phyloP scores from a whole-genome alignment of 192 early-diverging fungal genomes.

The Linnemannia hyalina region DNA sequence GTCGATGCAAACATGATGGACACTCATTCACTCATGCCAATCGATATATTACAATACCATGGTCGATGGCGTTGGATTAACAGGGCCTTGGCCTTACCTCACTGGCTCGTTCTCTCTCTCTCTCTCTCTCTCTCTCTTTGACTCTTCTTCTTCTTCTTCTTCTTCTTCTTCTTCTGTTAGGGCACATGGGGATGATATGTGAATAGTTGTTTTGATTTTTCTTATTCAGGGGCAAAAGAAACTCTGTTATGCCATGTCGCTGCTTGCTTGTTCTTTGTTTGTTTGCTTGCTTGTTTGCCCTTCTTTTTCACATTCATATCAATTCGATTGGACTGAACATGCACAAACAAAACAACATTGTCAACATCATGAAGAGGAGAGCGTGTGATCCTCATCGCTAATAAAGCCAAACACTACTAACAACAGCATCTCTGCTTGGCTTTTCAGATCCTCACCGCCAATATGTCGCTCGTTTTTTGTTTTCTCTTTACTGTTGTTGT shows the following conservation, averaged over 20 bases:
- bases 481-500: not conserved
- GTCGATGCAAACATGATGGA: not conserved
- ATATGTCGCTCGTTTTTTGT: not conserved
- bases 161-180: not conserved
- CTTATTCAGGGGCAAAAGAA: not conserved
- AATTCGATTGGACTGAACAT: not conserved
- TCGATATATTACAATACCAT: no score
- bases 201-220: not conserved
- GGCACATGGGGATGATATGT: not conserved
- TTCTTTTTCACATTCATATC: not conserved
- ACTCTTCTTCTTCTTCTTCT: not conserved
- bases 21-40: not conserved
- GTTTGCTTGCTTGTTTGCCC: no score
- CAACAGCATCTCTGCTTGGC: not conserved
- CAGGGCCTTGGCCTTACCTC: not conserved
- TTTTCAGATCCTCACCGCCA: not conserved
- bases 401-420: not conserved
- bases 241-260: not conserved
- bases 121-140: not conserved
- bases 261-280: no score
- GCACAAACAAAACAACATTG: not conserved
- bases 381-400: not conserved
- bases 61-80: not conserved
- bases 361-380: not conserved
- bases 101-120: not conserved